A percentile compares a stretch with the other conserved stretches of the same genome.
phyloP scores from a whole-genome alignment of 192 early-diverging fungal genomes.

The Phycomyces blakesleeanus region DNA sequence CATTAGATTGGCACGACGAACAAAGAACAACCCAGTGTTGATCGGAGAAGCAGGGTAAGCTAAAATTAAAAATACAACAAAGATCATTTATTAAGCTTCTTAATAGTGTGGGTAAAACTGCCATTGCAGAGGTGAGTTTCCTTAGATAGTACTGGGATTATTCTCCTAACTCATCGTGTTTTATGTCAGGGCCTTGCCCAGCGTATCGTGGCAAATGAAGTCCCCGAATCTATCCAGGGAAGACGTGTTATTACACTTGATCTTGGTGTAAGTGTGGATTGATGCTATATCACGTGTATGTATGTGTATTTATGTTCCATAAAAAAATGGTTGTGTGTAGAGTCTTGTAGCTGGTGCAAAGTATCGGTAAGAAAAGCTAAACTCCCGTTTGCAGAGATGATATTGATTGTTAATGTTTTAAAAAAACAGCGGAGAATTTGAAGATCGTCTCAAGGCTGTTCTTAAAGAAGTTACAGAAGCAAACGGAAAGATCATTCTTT shows the following conservation, averaged over 20 bases:
- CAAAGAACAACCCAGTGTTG: slow-evolving; percentile 76
- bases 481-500: slow-evolving; percentile 72
- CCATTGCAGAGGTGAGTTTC: slow-evolving; percentile 60
- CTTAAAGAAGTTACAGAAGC: slow-evolving; percentile 66
- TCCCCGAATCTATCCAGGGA: slow-evolving; percentile 74
- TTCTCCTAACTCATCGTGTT: not conserved
- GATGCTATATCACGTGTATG: not conserved
- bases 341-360: slow-evolving; percentile 69
- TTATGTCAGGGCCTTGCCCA: slow-evolving; percentile 58
- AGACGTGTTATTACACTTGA: slow-evolving; percentile 71
- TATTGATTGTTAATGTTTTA: not conserved
- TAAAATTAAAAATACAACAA: not conserved
- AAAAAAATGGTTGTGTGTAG: slow-evolving; percentile 4
- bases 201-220: slow-evolving; percentile 70
- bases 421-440: slow-evolving; percentile 67
- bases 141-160: not conserved
- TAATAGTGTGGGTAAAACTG: slow-evolving; percentile 66
- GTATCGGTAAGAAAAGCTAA: slow-evolving; percentile 42
- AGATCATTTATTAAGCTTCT: not conserved
- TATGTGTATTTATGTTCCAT: slow-evolving; percentile 17
- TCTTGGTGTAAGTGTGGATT: slow-evolving; percentile 46
- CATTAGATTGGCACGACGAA: slow-evolving; percentile 56
- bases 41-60: slow-evolving; percentile 72
- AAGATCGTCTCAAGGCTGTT: slow-evolving; percentile 74
- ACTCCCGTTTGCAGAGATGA: too few species aligned